Base-by-base conservation (phyloP, 371 early-diverging fungal genomes). In the Mortierella sp. region DNA sequence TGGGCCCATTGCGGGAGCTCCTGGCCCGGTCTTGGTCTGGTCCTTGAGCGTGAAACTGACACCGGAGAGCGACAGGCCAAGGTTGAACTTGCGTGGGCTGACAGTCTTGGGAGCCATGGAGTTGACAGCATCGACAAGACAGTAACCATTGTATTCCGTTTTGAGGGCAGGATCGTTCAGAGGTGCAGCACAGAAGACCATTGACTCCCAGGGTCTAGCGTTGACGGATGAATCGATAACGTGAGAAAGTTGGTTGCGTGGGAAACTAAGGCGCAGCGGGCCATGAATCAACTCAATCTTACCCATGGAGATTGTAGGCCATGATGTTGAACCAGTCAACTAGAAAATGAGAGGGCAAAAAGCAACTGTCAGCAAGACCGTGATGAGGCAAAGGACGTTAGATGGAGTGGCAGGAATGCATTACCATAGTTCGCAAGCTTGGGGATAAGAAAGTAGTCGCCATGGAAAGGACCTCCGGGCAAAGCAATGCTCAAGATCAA, bases 291-390 rank as follows among this genome's bases (percentile, higher is more conserved):
- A n/a, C n/a, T n/a, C n/a, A n/a, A n/a, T 31, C 57, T 63, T 63
- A 70, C 70, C 72, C 72, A 12, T 67, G 73, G 8, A 72, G 73
- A 44, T 72, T 72, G 47, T 72, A 72, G 27, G 73, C 73, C 73
- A 72, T 72, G 41, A 72, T 72, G 59, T 72, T 72, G 41, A 72
- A 72, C 73, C 73, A 72, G 46, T 72, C 63, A 44, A 63, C 73
- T 72, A 61, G 2, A 7, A 39, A 39, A 21, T n/a, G 45, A 10
- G 45, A 44, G 13, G 17, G 19, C 45, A 44, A 44, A 44, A 44
- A 10, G 19, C 9, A 44, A 14, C 17, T n/a, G 45, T n/a, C n/a
- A n/a, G n/a, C n/a, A n/a, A n/a, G n/a, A n/a, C n/a, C n/a, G n/a
- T n/a, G n/a, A n/a, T n/a, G n/a, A n/a, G n/a, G n/a, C n/a, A n/a